A percentile compares a stretch with the other conserved stretches of the same genome.
These are phyloP conservation scores for Wallacemonas sp. DNA, from an alignment of 208 protist species.

Conservation along the genomic window DNA sequence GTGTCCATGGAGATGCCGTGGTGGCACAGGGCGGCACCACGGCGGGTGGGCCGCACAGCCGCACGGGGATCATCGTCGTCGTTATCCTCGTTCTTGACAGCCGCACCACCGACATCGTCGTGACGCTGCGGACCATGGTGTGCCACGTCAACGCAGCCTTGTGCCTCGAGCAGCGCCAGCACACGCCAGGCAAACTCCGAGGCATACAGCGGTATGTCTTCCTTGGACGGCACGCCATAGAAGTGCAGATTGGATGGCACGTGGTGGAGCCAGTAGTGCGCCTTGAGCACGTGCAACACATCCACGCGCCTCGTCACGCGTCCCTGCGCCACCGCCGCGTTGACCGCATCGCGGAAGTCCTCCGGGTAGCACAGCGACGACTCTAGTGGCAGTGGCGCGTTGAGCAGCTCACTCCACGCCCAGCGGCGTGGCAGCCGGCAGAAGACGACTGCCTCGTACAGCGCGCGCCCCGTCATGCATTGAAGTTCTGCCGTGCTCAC, in stretches of 20 bases:
- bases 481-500: slow-evolving; percentile 64
- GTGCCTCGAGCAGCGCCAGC: slow-evolving; percentile 39
- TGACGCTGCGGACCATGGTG: background rate
- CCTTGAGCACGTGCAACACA: slow-evolving; percentile 72
- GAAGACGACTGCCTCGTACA: slow-evolving; percentile 67
- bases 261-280: slow-evolving; percentile 85
- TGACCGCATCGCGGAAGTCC: slow-evolving; percentile 77
- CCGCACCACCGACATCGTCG: background rate
- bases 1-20: slow-evolving; percentile 62
- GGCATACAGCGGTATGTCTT: slow-evolving; percentile 70
- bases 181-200: slow-evolving; percentile 69
- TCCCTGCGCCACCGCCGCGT: slow-evolving; percentile 66
- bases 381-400: slow-evolving; percentile 82
- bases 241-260: slow-evolving; percentile 72
- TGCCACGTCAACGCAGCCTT: slow-evolving; percentile 45
- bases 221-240: slow-evolving; percentile 66
- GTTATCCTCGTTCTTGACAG: slow-evolving; percentile 25
- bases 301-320: slow-evolving; percentile 50
- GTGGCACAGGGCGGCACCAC: slow-evolving; percentile 58
- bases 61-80: slow-evolving; percentile 50
- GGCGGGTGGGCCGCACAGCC: slow-evolving; percentile 39
- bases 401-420: slow-evolving; percentile 66
- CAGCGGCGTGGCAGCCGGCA: slow-evolving; percentile 63
- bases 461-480: slow-evolving; percentile 73
- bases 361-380: slow-evolving; percentile 73